phyloP scores from a whole-genome alignment of 257 asterid genomes.

The Nicotiana otophora region DNA sequence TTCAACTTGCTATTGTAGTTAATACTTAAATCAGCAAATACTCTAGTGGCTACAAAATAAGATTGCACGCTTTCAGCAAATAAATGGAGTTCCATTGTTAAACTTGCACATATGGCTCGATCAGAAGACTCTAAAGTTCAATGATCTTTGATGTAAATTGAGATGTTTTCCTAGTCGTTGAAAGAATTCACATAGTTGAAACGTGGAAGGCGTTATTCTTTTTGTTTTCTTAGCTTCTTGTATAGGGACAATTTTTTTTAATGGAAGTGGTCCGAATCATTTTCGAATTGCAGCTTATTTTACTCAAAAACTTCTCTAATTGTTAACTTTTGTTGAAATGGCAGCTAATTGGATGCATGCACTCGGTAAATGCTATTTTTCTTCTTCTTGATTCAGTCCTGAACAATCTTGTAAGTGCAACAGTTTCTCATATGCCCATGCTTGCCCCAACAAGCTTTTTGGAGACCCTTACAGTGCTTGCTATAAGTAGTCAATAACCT shows the following conservation, averaged over 20 bases:
- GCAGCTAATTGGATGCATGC: conserved; percentile 80
- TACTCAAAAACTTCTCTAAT: not conserved
- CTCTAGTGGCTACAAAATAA: not conserved
- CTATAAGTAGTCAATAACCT: not conserved
- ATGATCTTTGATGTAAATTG: too few species aligned
- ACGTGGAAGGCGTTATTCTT: not conserved
- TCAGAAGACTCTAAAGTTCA: not conserved
- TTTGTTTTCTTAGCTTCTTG: not conserved
- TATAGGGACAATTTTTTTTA: not conserved
- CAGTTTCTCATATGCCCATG: not conserved
- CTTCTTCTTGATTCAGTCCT: conserved; percentile 73
- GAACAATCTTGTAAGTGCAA: conserved; percentile 55
- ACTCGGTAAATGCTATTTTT: conserved; percentile 79
- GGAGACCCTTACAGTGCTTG: not conserved
- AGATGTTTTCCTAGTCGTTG: not conserved
- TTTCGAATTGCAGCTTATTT: not conserved
- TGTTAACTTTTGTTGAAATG: not conserved
- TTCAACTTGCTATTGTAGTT: not conserved
- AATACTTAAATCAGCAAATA: not conserved
- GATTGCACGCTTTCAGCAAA: not conserved
- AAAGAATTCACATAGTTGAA: not conserved
- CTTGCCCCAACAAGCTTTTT: not conserved
- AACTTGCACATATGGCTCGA: not conserved
- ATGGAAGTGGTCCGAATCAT: not conserved
- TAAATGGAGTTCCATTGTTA: not conserved